Evolutionary conservation across 1,284 basidiomycete genomes (phyloP).

Genomic region (Cutaneotrichosporon curvatum): DNA sequence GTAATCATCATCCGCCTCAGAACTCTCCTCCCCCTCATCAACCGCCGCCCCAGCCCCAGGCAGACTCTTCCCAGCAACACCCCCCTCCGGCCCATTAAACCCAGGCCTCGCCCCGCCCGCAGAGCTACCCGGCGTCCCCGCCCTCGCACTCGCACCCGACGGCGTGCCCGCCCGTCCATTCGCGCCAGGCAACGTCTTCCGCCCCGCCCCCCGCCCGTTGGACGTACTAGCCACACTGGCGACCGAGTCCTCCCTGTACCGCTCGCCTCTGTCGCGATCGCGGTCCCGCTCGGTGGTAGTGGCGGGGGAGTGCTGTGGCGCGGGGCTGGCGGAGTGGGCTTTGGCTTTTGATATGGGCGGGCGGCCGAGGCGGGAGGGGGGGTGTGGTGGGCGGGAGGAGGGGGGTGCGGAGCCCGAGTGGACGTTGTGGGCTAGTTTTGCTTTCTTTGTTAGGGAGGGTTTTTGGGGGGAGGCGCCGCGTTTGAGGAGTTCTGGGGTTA

Average conservation of each 20-base stretch:
- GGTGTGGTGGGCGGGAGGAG: conserved; percentile 7
- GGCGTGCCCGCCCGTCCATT: too few relatives aligned
- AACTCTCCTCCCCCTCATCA: conserved; percentile 2
- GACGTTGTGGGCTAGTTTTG: conserved; percentile 1
- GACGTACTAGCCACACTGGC: background rate
- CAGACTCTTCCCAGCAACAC: background rate
- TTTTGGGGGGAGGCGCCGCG: conserved; percentile 15
- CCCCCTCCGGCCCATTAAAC: background rate
- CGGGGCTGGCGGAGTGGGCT: background rate
- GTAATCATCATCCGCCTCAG: conserved; percentile 18
- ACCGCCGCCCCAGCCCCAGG: background rate
- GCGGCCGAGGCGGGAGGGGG: conserved; percentile 9
- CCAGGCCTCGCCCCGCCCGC: too few relatives aligned
- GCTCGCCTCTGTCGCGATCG: too few relatives aligned
- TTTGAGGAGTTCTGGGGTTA: conserved; percentile 10
- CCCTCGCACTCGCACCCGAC: background rate
- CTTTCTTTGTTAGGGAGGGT: conserved; percentile 12
- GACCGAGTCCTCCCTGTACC: background rate
- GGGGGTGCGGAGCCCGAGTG: conserved; percentile 13
- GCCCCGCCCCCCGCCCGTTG: too few relatives aligned
- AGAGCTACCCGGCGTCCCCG: too few relatives aligned
- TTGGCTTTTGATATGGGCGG: conserved; percentile 5
- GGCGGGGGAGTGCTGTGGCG: background rate
- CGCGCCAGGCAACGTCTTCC: too few relatives aligned
- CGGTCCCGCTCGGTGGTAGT: too few relatives aligned